Evolutionary conservation across 2,329 filamentous ascomycete genomes (phyloP).

Genomic region (Fusarium austroafricanum): DNA sequence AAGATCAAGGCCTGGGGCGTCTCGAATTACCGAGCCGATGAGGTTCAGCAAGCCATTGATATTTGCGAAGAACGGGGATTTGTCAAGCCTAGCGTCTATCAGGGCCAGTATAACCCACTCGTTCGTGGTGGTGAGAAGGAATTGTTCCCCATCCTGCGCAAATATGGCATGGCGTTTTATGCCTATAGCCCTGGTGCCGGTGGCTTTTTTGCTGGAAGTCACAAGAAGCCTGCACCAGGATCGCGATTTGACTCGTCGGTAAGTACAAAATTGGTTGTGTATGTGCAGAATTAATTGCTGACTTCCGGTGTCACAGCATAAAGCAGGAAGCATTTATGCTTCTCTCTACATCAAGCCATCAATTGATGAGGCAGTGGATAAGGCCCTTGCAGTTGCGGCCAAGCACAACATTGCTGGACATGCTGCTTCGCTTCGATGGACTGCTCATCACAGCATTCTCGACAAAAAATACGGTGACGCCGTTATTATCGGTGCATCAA

Average conservation of each 20-base stretch:
- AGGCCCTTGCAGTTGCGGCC: constrained; percentile 42
- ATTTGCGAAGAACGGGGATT: constrained; percentile 57
- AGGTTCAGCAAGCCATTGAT: constrained; percentile 57
- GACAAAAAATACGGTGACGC: constrained; percentile 49
- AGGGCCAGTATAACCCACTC: constrained; percentile 61
- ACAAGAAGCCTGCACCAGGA: constrained; percentile 26
- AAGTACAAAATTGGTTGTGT: neutral
- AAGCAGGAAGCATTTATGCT: constrained; percentile 42
- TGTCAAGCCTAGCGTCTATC: constrained; percentile 58
- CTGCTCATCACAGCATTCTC: constrained; percentile 51
- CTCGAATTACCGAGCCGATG: constrained; percentile 58
- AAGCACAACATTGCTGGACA: constrained; percentile 54
- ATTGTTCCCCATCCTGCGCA: constrained; percentile 56
- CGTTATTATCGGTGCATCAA: constrained; percentile 53
- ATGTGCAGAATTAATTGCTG: neutral
- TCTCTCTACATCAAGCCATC: constrained; percentile 45
- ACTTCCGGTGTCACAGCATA: neutral
- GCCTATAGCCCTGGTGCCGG: constrained; percentile 51
- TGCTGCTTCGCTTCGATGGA: constrained; percentile 57
- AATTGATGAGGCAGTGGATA: constrained; percentile 45
- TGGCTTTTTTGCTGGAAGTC: constrained; percentile 45
- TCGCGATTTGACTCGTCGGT: constrained; percentile 46
- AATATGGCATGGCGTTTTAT: constrained; percentile 57
- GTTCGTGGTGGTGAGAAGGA: constrained; percentile 55
- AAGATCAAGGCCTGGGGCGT: constrained; percentile 60